Evolutionary conservation across 129 eudicot species (phyloP), one percentile per base, ranked within the genome.

Genomic region (Saussurea involucrata): DNA sequence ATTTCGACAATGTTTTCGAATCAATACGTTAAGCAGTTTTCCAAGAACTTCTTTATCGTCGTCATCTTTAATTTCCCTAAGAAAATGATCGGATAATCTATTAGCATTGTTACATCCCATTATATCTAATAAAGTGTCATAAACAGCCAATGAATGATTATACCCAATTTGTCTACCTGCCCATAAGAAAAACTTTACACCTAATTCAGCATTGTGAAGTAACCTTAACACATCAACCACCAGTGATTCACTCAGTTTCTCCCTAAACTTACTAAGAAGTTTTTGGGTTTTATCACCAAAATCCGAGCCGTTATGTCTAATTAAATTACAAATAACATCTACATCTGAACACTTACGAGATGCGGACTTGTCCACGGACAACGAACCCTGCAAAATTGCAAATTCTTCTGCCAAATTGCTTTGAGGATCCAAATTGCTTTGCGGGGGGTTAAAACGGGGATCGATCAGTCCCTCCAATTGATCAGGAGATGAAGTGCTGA

Each of bases 121-220:
- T 24, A 90, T 70, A 75, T 89, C 90, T 63, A 95, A 73, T 74
- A 95, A 80, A 0, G 95, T 78, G 63, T 92, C 71, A 75, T 92
- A 95, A 73, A 92, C 97, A 27, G 78, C 66, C 12, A 80, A 13
- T 32, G 89, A 81, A 34, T 95, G 99, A 76, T 24, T 73, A 76
- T 95, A 95, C 49, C 97, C 99, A 27, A 95, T 86, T 73, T 95
- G 99, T 75, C 92, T 85, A 67, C 89, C 94, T 24, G 92, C 96
- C 99, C 99, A 95, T 72, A 88, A 66, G 57, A 95, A 95, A 79
- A 95, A 95, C 79, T 82, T 84, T 11, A 95, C 84, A 71, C 92
- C 90, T 42, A 90, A 86, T 53, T 89, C 90, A 66, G 83, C 81
- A 86, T 83, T 95, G 29, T 72, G 86, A 71, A 95, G 80, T 77